Evolutionary conservation across 345 rosid species (phyloP).

Genomic region (Moricandia moricandioides): DNA sequence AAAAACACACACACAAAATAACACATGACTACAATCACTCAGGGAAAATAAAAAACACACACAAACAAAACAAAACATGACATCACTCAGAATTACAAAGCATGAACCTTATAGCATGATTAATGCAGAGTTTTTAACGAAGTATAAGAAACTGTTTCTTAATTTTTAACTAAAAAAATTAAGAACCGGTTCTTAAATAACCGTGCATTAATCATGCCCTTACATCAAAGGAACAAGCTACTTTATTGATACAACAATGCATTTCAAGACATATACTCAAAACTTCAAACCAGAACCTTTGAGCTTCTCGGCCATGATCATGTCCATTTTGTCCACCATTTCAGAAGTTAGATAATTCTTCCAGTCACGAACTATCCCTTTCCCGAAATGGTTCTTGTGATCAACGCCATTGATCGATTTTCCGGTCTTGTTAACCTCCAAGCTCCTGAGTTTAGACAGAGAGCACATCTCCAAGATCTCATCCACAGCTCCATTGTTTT

Average conservation of each 20-base stretch:
- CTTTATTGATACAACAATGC: background rate
- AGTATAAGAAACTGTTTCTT: too few species aligned
- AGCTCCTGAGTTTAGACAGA: slow-evolving; percentile 37
- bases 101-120: too few species aligned
- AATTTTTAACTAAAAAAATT: too few species aligned
- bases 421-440: slow-evolving; percentile 41
- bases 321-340: background rate
- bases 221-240: background rate
- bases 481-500: slow-evolving; percentile 14
- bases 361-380: background rate
- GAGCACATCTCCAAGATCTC: slow-evolving; percentile 46
- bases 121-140: too few species aligned
- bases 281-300: background rate
- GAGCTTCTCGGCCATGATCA: background rate
- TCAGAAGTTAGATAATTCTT: background rate
- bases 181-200: too few species aligned
- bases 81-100: background rate
- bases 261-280: background rate
- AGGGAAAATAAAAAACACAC: background rate
- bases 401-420: background rate
- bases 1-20: too few species aligned
- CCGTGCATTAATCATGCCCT: too few species aligned
- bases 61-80: background rate
- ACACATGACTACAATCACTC: too few species aligned
- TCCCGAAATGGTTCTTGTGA: background rate